These are phyloP conservation scores for Tuber indicum DNA, from an alignment of 495 filamentous ascomycete genomes.

Conservation along the genomic window DNA sequence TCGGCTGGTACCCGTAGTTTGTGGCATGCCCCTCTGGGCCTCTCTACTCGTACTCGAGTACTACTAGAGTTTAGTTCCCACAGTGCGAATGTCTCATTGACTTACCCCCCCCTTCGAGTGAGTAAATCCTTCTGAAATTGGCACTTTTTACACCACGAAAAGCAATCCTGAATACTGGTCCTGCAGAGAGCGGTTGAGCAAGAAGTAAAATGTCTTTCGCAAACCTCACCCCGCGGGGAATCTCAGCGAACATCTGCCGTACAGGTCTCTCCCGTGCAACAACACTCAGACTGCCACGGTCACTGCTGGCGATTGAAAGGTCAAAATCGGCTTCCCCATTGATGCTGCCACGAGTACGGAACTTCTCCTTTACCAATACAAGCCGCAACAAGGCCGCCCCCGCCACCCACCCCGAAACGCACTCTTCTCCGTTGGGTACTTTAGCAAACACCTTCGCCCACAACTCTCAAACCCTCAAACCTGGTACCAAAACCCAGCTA, in stretches of 20 bases:
- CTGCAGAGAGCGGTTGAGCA: not conserved
- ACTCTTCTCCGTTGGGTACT: conserved; percentile 27
- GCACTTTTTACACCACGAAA: not conserved
- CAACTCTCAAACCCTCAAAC: conserved; percentile 16
- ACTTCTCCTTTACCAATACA: conserved; percentile 29
- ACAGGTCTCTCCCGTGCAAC: not conserved
- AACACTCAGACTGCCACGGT: not conserved
- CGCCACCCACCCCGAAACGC: not conserved
- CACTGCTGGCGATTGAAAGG: not conserved
- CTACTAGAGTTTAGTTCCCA: not conserved
- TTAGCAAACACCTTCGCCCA: conserved; percentile 31
- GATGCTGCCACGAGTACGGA: not conserved
- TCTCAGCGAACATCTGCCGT: not conserved
- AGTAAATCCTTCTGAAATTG: not conserved
- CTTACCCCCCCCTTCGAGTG: not conserved
- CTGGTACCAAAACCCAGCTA: conserved; percentile 13
- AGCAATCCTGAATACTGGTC: not conserved
- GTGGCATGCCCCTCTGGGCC: not conserved
- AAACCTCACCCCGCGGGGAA: not conserved
- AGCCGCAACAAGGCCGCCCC: conserved; percentile 6
- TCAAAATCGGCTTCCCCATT: not conserved
- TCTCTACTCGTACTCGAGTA: too few relatives aligned
- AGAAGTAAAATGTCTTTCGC: not conserved
- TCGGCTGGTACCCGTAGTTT: not conserved
- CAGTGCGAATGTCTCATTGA: not conserved